Base-by-base conservation (phyloP, 169 alveolate genomes). In the Fabrea salina region DNA sequence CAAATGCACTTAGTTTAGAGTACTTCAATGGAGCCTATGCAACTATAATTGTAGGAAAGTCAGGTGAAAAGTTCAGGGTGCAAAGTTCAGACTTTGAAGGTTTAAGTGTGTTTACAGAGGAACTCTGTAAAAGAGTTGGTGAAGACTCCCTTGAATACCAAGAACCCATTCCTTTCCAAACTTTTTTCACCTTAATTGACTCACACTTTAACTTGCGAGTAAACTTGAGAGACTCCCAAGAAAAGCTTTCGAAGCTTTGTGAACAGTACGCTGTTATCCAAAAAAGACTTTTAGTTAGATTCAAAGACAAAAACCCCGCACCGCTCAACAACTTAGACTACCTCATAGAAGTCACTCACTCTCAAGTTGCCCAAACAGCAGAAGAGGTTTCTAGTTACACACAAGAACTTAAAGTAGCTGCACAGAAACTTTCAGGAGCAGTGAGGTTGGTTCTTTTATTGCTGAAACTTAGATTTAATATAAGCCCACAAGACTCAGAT, bases 221-320 rank as follows among this genome's bases (percentile, higher is more conserved):
- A 72, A 1, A 1, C 7, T 8, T 72, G 19, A 44, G 51, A 2
- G 25, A 51, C 47, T 7, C n/a, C 7, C 53, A 51, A 33, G 25
- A 51, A 13, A 32, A 44, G 1, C 33, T 72, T 27, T 39, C 33
- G 16, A 50, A 44, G 5, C 4, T 51, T 8, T 32, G 44, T 4
- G 70, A 72, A 40, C 54, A 72, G 37, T 72, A 72, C 71, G 35
- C 70, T 22, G 80, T 50, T 32, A 72, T 72, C 3, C 54, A 72
- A 53, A 72, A 72, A 72, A 44, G 85, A 47, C 70, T 83, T 39
- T 58, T 83, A 16, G 77, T 50, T 19, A 78, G 79, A 51, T 78
- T 83, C 30, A 72, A 72, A 35, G 58, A 86, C 56, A 86, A 83
- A 68, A 86, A 86, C 72, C 92, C 92, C 25, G 57, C 92, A 16